Percentiles rank a stretch among this genome's conserved stretches.
Conservation (phyloP, 192 early-diverging fungal species). For the Coemansia sp. region DNA sequence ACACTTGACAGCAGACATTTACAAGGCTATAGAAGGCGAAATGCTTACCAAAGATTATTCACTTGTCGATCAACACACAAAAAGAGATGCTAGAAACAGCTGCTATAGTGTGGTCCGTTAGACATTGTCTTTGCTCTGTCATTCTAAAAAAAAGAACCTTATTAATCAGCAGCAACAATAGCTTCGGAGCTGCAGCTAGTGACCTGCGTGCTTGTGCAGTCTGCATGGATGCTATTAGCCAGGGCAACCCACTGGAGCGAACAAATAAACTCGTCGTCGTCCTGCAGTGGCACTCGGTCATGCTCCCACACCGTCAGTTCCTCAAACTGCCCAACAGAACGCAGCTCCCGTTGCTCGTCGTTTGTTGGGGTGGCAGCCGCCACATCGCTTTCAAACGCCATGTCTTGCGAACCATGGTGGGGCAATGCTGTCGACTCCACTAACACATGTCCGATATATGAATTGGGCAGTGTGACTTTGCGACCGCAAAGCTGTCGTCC, state of each 20-base stretch:
- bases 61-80: background rate
- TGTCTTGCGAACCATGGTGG: slow-evolving; percentile 1
- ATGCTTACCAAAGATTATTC: too few relatives aligned
- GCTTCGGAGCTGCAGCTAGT: too few relatives aligned
- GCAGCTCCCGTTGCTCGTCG: slow-evolving; percentile 23
- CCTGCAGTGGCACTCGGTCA: slow-evolving; percentile 30
- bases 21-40: background rate
- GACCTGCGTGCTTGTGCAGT: slow-evolving; percentile 17
- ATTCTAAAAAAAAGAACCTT: background rate
- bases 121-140: background rate
- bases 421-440: slow-evolving; percentile 2
- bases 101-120: background rate
- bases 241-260: slow-evolving; percentile 38
- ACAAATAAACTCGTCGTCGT: slow-evolving; percentile 42
- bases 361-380: background rate
- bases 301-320: slow-evolving; percentile 46
- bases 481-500: slow-evolving; percentile 44
- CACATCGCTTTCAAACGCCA: slow-evolving; percentile 29
- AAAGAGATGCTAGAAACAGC: background rate
- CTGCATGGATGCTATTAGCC: slow-evolving; percentile 39
- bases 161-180: background rate
- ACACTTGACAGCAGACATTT: background rate
- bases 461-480: slow-evolving; percentile 13
- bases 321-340: slow-evolving; percentile 20
- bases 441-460: slow-evolving; percentile 36